Evolutionary conservation across 345 rosid species (phyloP).

Genomic region (Barbarea vulgaris): DNA sequence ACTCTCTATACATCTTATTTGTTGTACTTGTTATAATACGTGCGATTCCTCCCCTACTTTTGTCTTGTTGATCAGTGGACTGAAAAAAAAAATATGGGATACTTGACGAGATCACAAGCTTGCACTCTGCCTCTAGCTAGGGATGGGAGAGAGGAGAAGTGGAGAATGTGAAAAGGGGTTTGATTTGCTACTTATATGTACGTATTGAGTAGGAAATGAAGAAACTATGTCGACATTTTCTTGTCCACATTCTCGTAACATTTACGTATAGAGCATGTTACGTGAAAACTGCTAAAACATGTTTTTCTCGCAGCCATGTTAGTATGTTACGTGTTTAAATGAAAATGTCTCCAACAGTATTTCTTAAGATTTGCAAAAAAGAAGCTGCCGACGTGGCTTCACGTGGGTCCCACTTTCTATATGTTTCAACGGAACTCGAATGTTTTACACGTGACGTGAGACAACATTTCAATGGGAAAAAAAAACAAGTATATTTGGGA

Average conservation of each 20-base stretch:
- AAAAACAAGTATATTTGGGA: background rate
- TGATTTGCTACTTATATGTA: constrained; percentile 17
- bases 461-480: background rate
- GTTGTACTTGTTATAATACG: background rate
- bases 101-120: constrained; percentile 19
- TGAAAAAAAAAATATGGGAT: background rate
- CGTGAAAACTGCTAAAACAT: too few species aligned
- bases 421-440: constrained; percentile 1
- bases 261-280: too few species aligned
- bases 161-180: constrained; percentile 19
- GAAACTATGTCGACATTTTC: constrained; percentile 41
- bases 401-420: background rate
- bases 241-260: constrained; percentile 20
- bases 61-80: background rate
- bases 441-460: constrained; percentile 5
- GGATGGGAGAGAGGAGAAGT: constrained; percentile 2
- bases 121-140: background rate
- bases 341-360: background rate
- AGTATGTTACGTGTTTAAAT: background rate
- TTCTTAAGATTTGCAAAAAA: background rate
- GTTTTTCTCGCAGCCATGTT: background rate
- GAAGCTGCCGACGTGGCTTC: background rate
- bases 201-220: constrained; percentile 6
- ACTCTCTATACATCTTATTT: background rate
- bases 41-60: background rate